Evolutionary conservation across 2,329 filamentous ascomycete species (phyloP).

Genomic region (Setomelanomma holmii): DNA sequence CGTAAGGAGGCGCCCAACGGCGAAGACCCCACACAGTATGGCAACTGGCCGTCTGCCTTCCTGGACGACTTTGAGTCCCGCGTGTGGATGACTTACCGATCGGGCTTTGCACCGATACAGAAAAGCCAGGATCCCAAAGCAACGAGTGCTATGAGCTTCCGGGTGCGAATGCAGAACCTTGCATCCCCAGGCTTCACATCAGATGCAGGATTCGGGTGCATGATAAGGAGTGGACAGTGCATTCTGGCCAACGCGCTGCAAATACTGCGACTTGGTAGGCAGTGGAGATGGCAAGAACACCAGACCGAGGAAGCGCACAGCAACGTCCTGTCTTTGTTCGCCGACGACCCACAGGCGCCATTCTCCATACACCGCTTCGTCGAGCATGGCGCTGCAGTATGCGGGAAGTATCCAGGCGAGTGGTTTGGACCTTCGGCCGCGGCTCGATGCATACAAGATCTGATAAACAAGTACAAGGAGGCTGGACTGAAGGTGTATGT

Average conservation of each 20-base stretch:
- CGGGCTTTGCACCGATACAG: constrained; percentile 81
- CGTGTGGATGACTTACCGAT: constrained; percentile 97
- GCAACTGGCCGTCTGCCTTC: constrained; percentile 84
- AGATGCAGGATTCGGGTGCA: constrained; percentile 97
- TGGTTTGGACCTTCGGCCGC: constrained; percentile 99
- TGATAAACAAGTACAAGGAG: constrained; percentile 70
- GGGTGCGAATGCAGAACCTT: constrained; percentile 84
- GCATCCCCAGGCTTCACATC: constrained; percentile 86
- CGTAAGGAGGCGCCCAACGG: constrained; percentile 63
- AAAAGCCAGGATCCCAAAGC: constrained; percentile 79
- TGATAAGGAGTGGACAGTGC: constrained; percentile 96
- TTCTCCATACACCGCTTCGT: constrained; percentile 98
- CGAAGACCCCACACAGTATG: constrained; percentile 47
- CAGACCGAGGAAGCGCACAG: constrained; percentile 65
- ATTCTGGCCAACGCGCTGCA: constrained; percentile 85
- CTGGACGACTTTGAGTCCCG: constrained; percentile 91
- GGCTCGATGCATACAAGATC: constrained; percentile 86
- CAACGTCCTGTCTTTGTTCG: constrained; percentile 79
- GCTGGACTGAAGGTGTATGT: constrained; percentile 80
- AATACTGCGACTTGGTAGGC: constrained; percentile 78
- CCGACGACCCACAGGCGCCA: constrained; percentile 82
- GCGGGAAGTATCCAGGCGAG: constrained; percentile 93
- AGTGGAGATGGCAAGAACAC: constrained; percentile 74
- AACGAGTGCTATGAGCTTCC: constrained; percentile 74
- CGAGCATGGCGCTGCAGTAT: constrained; percentile 81